Evolutionary conservation across 2,329 filamentous ascomycete species (phyloP).

Genomic region (Fusarium kyushuense): DNA sequence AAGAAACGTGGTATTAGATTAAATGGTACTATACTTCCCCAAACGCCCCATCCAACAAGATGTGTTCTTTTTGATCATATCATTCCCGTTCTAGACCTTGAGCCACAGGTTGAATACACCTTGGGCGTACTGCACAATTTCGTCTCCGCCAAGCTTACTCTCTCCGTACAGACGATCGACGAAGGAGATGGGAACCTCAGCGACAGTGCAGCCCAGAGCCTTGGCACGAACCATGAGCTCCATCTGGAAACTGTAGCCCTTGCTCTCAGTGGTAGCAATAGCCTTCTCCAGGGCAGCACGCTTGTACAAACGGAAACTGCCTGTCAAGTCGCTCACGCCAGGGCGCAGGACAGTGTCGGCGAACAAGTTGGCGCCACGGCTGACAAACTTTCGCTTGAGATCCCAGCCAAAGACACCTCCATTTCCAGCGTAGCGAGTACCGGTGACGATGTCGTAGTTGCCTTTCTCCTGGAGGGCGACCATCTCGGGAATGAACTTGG

Average conservation of each 20-base stretch:
- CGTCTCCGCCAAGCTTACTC: conserved; percentile 91
- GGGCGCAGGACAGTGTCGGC: conserved; percentile 94
- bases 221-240: conserved; percentile 99
- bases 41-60: conserved; percentile 49
- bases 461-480: conserved; percentile 80
- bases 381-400: conserved; percentile 87
- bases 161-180: conserved; percentile 96
- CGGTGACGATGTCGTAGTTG: conserved; percentile 96
- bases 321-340: conserved; percentile 94
- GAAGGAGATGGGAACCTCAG: conserved; percentile 96
- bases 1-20: conserved; percentile 51
- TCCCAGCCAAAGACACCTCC: conserved; percentile 98
- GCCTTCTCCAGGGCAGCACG: conserved; percentile 88
- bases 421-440: conserved; percentile 90
- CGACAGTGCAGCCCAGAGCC: conserved; percentile 92
- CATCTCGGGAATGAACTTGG: conserved; percentile 98
- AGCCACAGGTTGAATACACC: conserved; percentile 82
- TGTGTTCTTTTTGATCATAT: conserved; percentile 42
- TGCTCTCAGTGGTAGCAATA: conserved; percentile 90
- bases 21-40: conserved; percentile 49
- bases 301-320: conserved; percentile 96
- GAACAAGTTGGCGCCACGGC: conserved; percentile 91
- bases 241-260: conserved; percentile 99
- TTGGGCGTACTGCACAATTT: conserved; percentile 97
- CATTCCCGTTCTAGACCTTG: conserved; percentile 68